Percentiles rank a stretch among this genome's conserved stretches.
phyloP scores from a whole-genome alignment of 805 yeast genomes.

The Citeromyces nyonsensis region DNA sequence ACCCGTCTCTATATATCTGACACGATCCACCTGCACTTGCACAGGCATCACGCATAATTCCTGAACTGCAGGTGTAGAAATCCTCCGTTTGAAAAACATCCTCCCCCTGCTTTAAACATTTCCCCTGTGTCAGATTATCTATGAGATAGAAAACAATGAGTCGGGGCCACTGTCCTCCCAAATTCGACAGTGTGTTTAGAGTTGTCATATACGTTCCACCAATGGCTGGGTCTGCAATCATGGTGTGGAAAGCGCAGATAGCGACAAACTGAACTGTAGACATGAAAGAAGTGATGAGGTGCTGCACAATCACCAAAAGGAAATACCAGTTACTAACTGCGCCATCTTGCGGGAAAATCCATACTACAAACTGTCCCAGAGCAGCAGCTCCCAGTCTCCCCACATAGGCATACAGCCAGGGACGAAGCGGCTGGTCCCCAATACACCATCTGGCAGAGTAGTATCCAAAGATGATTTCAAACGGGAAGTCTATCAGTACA shows the following conservation, averaged over 20 bases:
- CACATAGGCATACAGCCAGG: slow-evolving; percentile 81
- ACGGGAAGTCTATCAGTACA: slow-evolving; percentile 88
- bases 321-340: slow-evolving; percentile 40
- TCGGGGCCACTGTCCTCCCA: slow-evolving; percentile 98
- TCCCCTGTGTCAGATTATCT: slow-evolving; percentile 57
- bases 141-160: slow-evolving; percentile 67
- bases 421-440: slow-evolving; percentile 60
- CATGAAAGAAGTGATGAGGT: slow-evolving; percentile 80
- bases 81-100: not conserved
- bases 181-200: slow-evolving; percentile 76
- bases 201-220: slow-evolving; percentile 99
- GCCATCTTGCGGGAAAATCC: slow-evolving; percentile 46
- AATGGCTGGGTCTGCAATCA: slow-evolving; percentile 86
- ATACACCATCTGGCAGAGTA: slow-evolving; percentile 93
- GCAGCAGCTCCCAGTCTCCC: slow-evolving; percentile 70
- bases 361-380: slow-evolving; percentile 61
- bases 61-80: slow-evolving; percentile 13
- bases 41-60: slow-evolving; percentile 31
- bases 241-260: slow-evolving; percentile 87
- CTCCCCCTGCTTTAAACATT: slow-evolving; percentile 24
- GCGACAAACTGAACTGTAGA: slow-evolving; percentile 91
- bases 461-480: slow-evolving; percentile 88
- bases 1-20: slow-evolving; percentile 55
- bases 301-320: slow-evolving; percentile 63
- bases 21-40: slow-evolving; percentile 38